Evolutionary conservation across 306 rosid species (phyloP).

Genomic region (Herpetospermum pedunculosum): DNA sequence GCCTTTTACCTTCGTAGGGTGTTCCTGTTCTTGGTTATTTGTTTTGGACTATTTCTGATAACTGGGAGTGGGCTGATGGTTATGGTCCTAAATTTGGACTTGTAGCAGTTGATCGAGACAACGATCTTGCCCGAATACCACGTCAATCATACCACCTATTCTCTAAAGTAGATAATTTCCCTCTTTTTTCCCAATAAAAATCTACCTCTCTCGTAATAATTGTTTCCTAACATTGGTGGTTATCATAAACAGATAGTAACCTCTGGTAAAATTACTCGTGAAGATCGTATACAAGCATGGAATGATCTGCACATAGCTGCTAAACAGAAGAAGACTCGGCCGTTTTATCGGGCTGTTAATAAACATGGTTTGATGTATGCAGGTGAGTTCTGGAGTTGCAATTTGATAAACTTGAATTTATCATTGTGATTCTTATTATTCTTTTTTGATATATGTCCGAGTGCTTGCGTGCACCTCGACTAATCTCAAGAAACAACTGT

Average conservation of each 20-base stretch:
- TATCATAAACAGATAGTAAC: slow-evolving; percentile 48
- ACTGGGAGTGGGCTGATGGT: slow-evolving; percentile 99
- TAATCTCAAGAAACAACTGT: no score
- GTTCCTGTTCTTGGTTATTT: slow-evolving; percentile 49
- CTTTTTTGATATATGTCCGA: no score
- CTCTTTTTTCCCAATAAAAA: background rate
- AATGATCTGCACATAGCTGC: slow-evolving; percentile 64
- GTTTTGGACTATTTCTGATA: slow-evolving; percentile 95
- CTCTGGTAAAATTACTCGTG: slow-evolving; percentile 48
- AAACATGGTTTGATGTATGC: slow-evolving; percentile 77
- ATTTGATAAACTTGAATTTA: background rate
- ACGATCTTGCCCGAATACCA: slow-evolving; percentile 57
- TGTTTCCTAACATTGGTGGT: background rate
- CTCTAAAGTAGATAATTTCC: slow-evolving; percentile 40
- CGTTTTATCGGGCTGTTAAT: slow-evolving; percentile 70
- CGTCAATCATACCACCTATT: slow-evolving; percentile 88
- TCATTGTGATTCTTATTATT: background rate
- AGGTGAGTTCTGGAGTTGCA: slow-evolving; percentile 41
- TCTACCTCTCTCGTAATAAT: background rate
- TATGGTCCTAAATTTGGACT: slow-evolving; percentile 99
- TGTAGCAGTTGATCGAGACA: slow-evolving; percentile 80
- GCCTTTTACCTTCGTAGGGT: slow-evolving; percentile 43
- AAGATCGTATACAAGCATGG: slow-evolving; percentile 72
- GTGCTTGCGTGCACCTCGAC: no score
- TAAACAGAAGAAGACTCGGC: slow-evolving; percentile 50